Percentiles rank a stretch among this genome's conserved stretches.
Evolutionary conservation across 306 rosid species (phyloP).

Genomic region (Arachis hypogaea): DNA sequence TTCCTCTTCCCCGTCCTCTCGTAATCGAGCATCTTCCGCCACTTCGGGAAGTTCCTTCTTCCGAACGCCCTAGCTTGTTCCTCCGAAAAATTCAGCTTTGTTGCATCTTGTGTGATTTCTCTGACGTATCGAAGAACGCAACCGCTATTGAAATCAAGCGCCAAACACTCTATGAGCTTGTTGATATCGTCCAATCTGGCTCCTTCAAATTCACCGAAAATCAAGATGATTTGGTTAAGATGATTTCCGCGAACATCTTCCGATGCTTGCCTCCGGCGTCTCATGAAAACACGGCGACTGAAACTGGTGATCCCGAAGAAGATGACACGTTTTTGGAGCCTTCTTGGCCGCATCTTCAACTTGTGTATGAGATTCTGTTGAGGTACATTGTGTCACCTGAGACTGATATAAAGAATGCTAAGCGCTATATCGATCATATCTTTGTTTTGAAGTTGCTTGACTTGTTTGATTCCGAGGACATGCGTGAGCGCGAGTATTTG

Average conservation of each 20-base stretch:
- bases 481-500: constrained; percentile 68
- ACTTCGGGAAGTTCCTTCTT: constrained; percentile 50
- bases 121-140: constrained; percentile 39
- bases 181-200: constrained; percentile 54
- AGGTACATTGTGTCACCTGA: constrained; percentile 65
- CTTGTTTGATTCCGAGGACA: constrained; percentile 78
- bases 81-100: constrained; percentile 62
- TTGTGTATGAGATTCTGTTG: constrained; percentile 65
- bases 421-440: constrained; percentile 58
- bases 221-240: constrained; percentile 62
- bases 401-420: constrained; percentile 56
- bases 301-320: constrained; percentile 55
- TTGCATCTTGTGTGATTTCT: constrained; percentile 57
- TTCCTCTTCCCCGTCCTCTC: constrained; percentile 17
- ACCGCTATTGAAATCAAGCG: constrained; percentile 68
- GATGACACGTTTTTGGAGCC: constrained; percentile 60
- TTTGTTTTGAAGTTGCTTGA: constrained; percentile 63
- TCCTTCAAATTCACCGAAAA: constrained; percentile 47
- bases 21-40: constrained; percentile 57
- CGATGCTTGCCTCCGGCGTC: constrained; percentile 73
- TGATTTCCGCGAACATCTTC: constrained; percentile 72
- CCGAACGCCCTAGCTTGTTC: constrained; percentile 50
- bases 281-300: constrained; percentile 44
- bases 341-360: constrained; percentile 67
- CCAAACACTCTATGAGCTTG: constrained; percentile 67